Evolutionary conservation across 2,329 filamentous ascomycete species (phyloP), one percentile per base, ranked within the genome.

Genomic region (Rasamsonia emersonii): DNA sequence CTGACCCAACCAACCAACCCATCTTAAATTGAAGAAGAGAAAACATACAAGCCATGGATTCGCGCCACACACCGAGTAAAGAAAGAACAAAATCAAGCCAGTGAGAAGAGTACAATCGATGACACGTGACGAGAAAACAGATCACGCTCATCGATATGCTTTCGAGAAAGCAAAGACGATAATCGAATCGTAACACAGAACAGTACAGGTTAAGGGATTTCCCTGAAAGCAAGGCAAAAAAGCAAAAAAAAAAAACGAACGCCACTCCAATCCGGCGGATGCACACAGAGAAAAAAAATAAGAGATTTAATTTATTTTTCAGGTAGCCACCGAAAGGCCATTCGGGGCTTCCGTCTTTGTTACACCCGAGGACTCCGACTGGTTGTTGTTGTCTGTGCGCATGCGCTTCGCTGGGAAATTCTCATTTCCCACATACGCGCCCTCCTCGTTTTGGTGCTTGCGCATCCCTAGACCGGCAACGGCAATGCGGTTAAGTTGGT

Each of bases 381-480:
- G 24, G 11, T 9, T n/a, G 11, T 13, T 26, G 11, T 13, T 13
- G 15, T 26, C 24, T 6, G 6, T 26, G 7, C 24, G 24, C 24
- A 26, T 26, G 24, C 24, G 24, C 24, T 26, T 26, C 11, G 24
- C 7, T 26, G n/a, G 24, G 24, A 7, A 26, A 11, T 13, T 26
- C 24, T 13, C 24, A 6, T 13, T 13, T 7, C n/a, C 6, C 6
- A 6, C 7, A 26, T 6, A 26, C 5, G 7, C 11, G 6, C 24
- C 24, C 5, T 26, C 24, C n/a, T n/a, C n/a, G n/a, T n/a, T n/a
- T n/a, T 31, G 56, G 28, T 58, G 58, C 35, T 62, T 62, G 33
- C 59, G 58, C 56, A 63, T 61, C 14, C 59, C 59, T 3, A 64
- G 47, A 0, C 59, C 60, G 3, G 60, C 60, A 5, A 61, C 59